Evolutionary conservation across 306 rosid genomes (phyloP), one percentile per base, ranked within the genome.

Genomic region (Begonia masoniana): DNA sequence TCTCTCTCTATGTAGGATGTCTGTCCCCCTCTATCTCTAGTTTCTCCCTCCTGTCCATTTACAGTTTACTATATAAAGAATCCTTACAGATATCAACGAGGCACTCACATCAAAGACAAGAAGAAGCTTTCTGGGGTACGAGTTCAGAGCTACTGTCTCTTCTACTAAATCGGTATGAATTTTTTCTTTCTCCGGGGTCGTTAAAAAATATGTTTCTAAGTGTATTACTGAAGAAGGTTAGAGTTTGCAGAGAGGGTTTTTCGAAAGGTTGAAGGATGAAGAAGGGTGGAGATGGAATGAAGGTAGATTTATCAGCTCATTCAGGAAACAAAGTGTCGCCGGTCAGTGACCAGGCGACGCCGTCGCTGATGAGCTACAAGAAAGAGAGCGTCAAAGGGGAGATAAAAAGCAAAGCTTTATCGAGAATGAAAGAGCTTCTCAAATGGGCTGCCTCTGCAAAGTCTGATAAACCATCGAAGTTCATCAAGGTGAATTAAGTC

Each of bases 391-490:
- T 21, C 12, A 84, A 75, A 19, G 79, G 73, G 43, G 81, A 77
- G 3, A 24, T 15, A 23, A 84, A 61, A 59, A 60, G 60, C 59
- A 83, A 77, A 68, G 47, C 80, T 52, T 49, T 79, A 54, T 77
- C 96, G 8, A 91, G 85, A 74, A 76, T 91, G 93, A 91, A 86
- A 66, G 93, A 91, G 80, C 73, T 91, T 0, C 66, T 86, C 53
- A 79, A 93, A 76, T 86, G 99, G 99, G 95, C 86, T 47, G 74
- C 87, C 14, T 68, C 82, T 58, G 64, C 81, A n/a, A 91, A 73
- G 68, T 58, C 95, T 60, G 94, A 83, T 41, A 91, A 68, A 66
- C 85, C 79, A 46, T 79, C 75, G 15, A 86, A 79, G 61, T 71
- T 71, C 66, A 58, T 70, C 51, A 91, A 79, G 94, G 99, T 86